Percentiles rank a stretch among this genome's conserved stretches.
Conservation (phyloP, 75 land plant species). For the Sequoia sempervirens region DNA sequence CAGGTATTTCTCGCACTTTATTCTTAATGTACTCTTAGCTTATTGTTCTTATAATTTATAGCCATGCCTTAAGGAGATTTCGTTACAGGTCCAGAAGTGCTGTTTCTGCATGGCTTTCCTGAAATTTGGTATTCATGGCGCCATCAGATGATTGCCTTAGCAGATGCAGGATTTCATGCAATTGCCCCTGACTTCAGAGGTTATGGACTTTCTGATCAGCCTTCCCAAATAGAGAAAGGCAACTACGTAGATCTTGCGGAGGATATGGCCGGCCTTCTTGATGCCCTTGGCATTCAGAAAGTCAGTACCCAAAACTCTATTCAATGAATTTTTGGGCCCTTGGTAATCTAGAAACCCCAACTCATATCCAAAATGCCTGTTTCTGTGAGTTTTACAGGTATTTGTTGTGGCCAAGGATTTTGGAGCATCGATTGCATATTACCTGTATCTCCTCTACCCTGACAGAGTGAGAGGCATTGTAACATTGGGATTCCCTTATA, state of each 20-base stretch:
- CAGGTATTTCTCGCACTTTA: too few species aligned
- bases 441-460: constrained; percentile 26
- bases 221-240: constrained; percentile 3
- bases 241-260: constrained; percentile 9
- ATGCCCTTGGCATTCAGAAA: constrained; percentile 35
- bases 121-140: too few species aligned
- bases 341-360: background rate
- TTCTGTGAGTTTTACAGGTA: constrained; percentile 17
- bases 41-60: background rate
- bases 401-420: constrained; percentile 56
- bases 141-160: too few species aligned
- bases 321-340: too few species aligned
- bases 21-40: too few species aligned
- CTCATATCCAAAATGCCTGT: background rate
- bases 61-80: background rate
- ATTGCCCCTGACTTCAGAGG: too few species aligned
- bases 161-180: too few species aligned
- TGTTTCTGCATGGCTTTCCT: too few species aligned
- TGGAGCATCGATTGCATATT: constrained; percentile 30
- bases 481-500: constrained; percentile 43
- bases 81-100: constrained; percentile 1
- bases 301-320: constrained; percentile 10
- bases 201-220: constrained; percentile 1
- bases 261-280: constrained; percentile 23
- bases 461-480: constrained; percentile 40